These are phyloP conservation scores for Piper betle DNA, from an alignment of 164 flowering plant species.

Conservation along the genomic window DNA sequence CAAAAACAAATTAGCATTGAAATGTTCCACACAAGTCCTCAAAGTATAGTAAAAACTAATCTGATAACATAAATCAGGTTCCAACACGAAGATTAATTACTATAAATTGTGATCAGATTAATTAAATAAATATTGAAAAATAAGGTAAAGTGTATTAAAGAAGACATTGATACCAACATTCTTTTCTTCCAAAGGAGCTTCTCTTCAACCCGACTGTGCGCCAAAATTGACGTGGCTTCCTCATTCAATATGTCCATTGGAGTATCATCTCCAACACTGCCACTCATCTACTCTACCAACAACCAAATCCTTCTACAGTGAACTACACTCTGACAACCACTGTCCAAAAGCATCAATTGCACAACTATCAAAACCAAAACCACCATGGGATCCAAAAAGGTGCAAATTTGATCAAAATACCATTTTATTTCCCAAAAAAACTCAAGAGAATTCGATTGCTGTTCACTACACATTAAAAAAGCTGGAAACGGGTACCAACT, in stretches of 20 bases:
- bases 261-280: not conserved
- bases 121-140: not conserved
- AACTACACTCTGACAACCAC: not conserved
- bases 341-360: too few relatives aligned
- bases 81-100: not conserved
- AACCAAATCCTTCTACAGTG: too few relatives aligned
- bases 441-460: not conserved
- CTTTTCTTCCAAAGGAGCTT: conserved; percentile 9
- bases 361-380: too few relatives aligned
- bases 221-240: conserved; percentile 4
- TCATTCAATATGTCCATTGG: conserved; percentile 1
- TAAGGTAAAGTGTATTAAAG: not conserved
- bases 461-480: too few relatives aligned
- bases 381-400: too few relatives aligned
- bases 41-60: not conserved
- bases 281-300: too few relatives aligned
- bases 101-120: not conserved
- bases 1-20: not conserved
- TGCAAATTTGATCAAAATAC: too few relatives aligned
- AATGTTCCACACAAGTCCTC: not conserved
- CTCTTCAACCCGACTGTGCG: conserved; percentile 9
- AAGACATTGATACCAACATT: conserved; percentile 2
- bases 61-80: not conserved
- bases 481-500: too few relatives aligned
- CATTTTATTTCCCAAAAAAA: not conserved